A percentile compares a stretch with the other conserved stretches of the same genome.
Evolutionary conservation across 1,284 basidiomycete species (phyloP).

Genomic region (Cryptococcus jaspeensis): DNA sequence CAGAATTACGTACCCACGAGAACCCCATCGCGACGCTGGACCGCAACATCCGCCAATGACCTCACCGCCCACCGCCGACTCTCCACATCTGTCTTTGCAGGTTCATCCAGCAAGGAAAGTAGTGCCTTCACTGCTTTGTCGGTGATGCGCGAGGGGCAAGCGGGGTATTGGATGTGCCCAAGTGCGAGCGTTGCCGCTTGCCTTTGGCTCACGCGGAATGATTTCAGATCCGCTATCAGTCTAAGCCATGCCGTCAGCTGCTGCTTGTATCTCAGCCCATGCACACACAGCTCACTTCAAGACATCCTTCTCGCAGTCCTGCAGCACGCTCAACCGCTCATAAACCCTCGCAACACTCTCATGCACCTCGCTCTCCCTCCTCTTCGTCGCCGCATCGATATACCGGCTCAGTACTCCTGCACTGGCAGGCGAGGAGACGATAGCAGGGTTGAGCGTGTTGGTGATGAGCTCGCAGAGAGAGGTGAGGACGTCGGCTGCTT

Average conservation of each 20-base stretch:
- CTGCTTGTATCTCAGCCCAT: background rate
- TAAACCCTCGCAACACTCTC: slow-evolving; percentile 69
- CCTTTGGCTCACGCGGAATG: slow-evolving; percentile 57
- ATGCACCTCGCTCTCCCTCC: slow-evolving; percentile 67
- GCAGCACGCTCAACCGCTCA: slow-evolving; percentile 63
- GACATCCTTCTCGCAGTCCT: slow-evolving; percentile 63
- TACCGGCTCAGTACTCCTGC: slow-evolving; percentile 51
- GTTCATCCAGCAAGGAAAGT: slow-evolving; percentile 26
- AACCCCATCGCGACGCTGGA: slow-evolving; percentile 3
- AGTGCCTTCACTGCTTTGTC: slow-evolving; percentile 23
- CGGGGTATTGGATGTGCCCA: slow-evolving; percentile 66
- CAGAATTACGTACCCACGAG: slow-evolving; percentile 22
- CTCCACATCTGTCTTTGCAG: slow-evolving; percentile 46
- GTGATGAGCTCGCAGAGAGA: slow-evolving; percentile 74
- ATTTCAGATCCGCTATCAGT: slow-evolving; percentile 65
- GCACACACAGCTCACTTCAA: slow-evolving; percentile 63
- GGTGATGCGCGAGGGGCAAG: background rate
- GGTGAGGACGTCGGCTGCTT: slow-evolving; percentile 70
- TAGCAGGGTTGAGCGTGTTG: slow-evolving; percentile 58
- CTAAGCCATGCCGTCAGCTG: slow-evolving; percentile 53
- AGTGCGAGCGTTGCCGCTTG: slow-evolving; percentile 76
- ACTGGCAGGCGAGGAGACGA: slow-evolving; percentile 32
- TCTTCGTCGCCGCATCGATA: slow-evolving; percentile 70
- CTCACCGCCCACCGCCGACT: slow-evolving; percentile 40
- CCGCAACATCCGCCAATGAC: slow-evolving; percentile 31